These are phyloP conservation scores for Dioscorea cayenensis DNA, from an alignment of 116 monocot species.

Conservation along the genomic window DNA sequence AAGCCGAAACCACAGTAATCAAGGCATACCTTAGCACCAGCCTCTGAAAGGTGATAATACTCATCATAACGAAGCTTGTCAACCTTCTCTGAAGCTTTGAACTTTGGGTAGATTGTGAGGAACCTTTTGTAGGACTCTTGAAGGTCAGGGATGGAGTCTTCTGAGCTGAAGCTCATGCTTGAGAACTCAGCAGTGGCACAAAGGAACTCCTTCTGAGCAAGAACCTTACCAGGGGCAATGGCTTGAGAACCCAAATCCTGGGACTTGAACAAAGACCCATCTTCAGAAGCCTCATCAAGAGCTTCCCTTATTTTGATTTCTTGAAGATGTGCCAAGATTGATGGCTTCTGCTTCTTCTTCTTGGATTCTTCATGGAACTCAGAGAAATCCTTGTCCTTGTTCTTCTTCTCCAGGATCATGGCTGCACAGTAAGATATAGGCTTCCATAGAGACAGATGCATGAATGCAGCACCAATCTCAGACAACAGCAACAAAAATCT, in stretches of 20 bases:
- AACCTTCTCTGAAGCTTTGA: slow-evolving; percentile 56
- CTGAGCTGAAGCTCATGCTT: slow-evolving; percentile 38
- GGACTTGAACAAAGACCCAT: slow-evolving; percentile 77
- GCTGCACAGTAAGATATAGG: slow-evolving; percentile 84
- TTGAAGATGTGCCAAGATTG: slow-evolving; percentile 48
- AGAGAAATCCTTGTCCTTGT: slow-evolving; percentile 11
- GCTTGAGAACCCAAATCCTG: slow-evolving; percentile 42
- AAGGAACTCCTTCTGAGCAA: slow-evolving; percentile 82
- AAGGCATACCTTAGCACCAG: slow-evolving; percentile 71
- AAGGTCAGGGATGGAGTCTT: slow-evolving; percentile 46
- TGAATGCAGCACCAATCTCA: slow-evolving; percentile 12
- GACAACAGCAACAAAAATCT: not conserved
- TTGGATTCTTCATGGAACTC: too few species aligned
- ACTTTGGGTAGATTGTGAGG: slow-evolving; percentile 88
- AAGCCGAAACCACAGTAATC: slow-evolving; percentile 99
- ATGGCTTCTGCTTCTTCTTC: slow-evolving; percentile 20
- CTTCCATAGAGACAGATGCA: slow-evolving; percentile 96
- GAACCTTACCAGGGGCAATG: slow-evolving; percentile 51
- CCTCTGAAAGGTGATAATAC: slow-evolving; percentile 70
- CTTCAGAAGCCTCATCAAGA: slow-evolving; percentile 93
- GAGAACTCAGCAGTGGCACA: slow-evolving; percentile 69
- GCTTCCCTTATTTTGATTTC: slow-evolving; percentile 91
- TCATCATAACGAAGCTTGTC: slow-evolving; percentile 63
- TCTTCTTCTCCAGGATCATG: slow-evolving; percentile 67
- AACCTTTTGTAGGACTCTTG: slow-evolving; percentile 67